Conservation (phyloP, 768 basidiomycete species). For the Boletales sp. region DNA sequence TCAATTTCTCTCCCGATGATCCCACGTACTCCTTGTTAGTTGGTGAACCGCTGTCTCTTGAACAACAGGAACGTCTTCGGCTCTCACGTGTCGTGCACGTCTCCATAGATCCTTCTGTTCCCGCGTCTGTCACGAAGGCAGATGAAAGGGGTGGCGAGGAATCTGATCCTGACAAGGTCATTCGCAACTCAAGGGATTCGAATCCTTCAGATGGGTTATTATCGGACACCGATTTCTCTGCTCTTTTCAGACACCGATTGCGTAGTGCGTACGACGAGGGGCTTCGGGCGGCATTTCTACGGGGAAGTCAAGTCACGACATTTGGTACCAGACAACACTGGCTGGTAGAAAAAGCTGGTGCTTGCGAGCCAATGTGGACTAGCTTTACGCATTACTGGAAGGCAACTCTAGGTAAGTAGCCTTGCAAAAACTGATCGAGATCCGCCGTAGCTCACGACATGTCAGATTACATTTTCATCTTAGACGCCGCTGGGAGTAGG, state of each 20-base stretch:
- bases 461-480: slow-evolving; percentile 86
- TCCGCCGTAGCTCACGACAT: slow-evolving; percentile 6
- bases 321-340: slow-evolving; percentile 51
- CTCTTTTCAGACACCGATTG: slow-evolving; percentile 38
- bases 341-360: slow-evolving; percentile 45
- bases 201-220: slow-evolving; percentile 66
- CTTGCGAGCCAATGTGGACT: slow-evolving; percentile 79
- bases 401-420: slow-evolving; percentile 74
- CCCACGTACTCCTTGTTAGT: slow-evolving; percentile 77
- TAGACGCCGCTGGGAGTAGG: slow-evolving; percentile 39
- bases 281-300: slow-evolving; percentile 18
- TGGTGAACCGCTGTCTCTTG: slow-evolving; percentile 51
- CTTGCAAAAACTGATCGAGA: background rate
- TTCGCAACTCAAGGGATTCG: slow-evolving; percentile 69
- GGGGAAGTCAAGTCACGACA: slow-evolving; percentile 28
- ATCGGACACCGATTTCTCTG: slow-evolving; percentile 49
- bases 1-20: slow-evolving; percentile 85
- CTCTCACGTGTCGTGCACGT: slow-evolving; percentile 70
- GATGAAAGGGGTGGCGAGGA: slow-evolving; percentile 40
- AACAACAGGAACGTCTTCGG: slow-evolving; percentile 50
- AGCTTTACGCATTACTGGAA: slow-evolving; percentile 89
- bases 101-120: slow-evolving; percentile 61
- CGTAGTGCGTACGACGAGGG: slow-evolving; percentile 71
- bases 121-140: slow-evolving; percentile 19
- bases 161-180: slow-evolving; percentile 62